A percentile compares a stretch with the other conserved stretches of the same genome.
These are phyloP conservation scores for Alopecurus myosuroides DNA, from an alignment of 176 grass and related monocot species.

Conservation along the genomic window DNA sequence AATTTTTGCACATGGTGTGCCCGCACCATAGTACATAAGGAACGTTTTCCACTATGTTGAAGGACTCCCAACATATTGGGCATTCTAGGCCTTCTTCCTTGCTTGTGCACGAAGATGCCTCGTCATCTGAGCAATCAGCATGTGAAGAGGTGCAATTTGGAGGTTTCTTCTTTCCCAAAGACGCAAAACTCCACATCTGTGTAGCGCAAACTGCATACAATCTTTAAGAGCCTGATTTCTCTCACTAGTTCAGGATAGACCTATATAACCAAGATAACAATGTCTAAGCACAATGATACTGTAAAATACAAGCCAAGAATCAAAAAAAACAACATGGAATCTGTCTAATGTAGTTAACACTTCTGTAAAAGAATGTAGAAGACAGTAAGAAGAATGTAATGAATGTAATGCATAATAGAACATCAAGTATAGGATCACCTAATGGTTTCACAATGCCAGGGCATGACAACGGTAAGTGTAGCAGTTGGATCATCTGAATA, in stretches of 20 bases:
- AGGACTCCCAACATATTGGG: constrained; percentile 87
- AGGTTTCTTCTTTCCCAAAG: constrained; percentile 35
- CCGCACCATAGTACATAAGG: constrained; percentile 84
- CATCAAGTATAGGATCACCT: background rate
- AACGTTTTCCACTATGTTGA: constrained; percentile 88
- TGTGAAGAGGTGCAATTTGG: constrained; percentile 26
- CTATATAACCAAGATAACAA: constrained; percentile 25
- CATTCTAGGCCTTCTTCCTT: constrained; percentile 81
- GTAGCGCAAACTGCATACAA: constrained; percentile 3
- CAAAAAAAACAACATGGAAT: background rate
- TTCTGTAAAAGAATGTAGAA: background rate
- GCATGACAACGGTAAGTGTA: background rate
- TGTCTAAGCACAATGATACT: constrained; percentile 9
- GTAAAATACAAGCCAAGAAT: background rate
- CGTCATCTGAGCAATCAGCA: constrained; percentile 59
- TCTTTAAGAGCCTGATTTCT: constrained; percentile 5
- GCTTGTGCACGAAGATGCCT: constrained; percentile 63
- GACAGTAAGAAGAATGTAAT: background rate
- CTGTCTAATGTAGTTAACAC: background rate
- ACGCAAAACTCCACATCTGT: constrained; percentile 50
- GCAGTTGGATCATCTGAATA: background rate
- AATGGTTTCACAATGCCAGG: background rate
- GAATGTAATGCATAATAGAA: background rate
- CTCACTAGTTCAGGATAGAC: constrained; percentile 2
- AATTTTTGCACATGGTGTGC: constrained; percentile 92